Evolutionary conservation across 140 eudicot species (phyloP), one percentile per base, ranked within the genome.

Genomic region (Ambrosia hybrid): DNA sequence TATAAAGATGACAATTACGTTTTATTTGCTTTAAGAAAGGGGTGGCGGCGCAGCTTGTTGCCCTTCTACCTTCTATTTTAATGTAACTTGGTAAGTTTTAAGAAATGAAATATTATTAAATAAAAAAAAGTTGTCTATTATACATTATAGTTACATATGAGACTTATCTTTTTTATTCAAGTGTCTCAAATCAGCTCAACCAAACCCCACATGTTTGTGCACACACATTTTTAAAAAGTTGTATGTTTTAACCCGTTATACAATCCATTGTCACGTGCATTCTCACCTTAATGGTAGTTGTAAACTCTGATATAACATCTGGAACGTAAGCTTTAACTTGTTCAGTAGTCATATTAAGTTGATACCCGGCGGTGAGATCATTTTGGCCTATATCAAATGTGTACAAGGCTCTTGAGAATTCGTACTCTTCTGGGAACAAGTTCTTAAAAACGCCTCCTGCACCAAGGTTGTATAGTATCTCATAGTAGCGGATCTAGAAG

Each of bases 371-470:
- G 0, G 96, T 86, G 68, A 92, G 88, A 78, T 92, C 98, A 36
- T 92, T 92, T 66, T 92, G 98, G 80, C 98, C 96, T 38, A 92
- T 92, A 83, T 89, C 98, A 51, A 89, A 82, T 5, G 85, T 83
- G 87, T 89, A 92, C 37, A 89, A 76, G 2, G 90, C 96, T 5
- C 74, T 73, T 5, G 88, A 77, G 73, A 92, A 89, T 65, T 70
- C 73, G 30, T 55, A 65, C 51, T 68, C 59, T 53, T 75, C 67
- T 0, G 95, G 98, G 14, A 92, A 78, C 71, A 87, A 16, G 17
- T 58, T 36, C 78, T 65, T 67, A 65, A 69, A 83, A 4, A 81
- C 46, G 36, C 85, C 95, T 67, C 87, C 87, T 84, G 16, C 41
- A 76, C 39, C 65, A 78, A 57, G 9, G 2, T 57, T n/a, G 48